Percentiles rank a stretch among this genome's conserved stretches.
These are phyloP conservation scores for Funneliformis mosseae DNA, from an alignment of 192 early-diverging fungal genomes.

Conservation along the genomic window DNA sequence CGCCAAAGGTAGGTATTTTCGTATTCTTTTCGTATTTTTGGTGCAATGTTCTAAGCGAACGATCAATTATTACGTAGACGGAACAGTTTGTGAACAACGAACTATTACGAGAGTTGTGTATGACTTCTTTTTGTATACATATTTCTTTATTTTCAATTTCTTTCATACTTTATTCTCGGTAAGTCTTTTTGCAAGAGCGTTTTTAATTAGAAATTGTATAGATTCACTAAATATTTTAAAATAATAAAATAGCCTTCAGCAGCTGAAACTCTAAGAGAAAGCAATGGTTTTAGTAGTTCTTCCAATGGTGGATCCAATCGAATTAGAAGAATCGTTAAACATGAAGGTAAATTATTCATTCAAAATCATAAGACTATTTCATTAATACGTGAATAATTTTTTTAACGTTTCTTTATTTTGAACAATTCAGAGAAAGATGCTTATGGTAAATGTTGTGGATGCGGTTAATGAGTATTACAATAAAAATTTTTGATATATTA, in stretches of 20 bases:
- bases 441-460: background rate
- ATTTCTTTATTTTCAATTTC: background rate
- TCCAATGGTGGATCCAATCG: no score
- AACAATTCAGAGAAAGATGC: background rate
- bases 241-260: background rate
- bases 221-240: background rate
- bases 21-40: no score
- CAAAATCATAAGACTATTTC: background rate
- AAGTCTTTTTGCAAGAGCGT: background rate
- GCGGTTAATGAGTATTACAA: no score
- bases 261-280: background rate
- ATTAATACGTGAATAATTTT: background rate
- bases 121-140: background rate
- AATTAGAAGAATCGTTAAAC: background rate
- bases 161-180: background rate
- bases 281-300: background rate
- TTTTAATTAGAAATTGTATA: background rate
- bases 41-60: background rate
- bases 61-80: background rate
- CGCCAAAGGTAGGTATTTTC: background rate
- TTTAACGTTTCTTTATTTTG: no score
- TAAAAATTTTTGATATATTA: no score
- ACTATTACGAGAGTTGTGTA: background rate
- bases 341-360: background rate
- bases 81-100: background rate